Evolutionary conservation across 495 filamentous ascomycete genomes (phyloP).

Genomic region (Mycothermus thermophilus): DNA sequence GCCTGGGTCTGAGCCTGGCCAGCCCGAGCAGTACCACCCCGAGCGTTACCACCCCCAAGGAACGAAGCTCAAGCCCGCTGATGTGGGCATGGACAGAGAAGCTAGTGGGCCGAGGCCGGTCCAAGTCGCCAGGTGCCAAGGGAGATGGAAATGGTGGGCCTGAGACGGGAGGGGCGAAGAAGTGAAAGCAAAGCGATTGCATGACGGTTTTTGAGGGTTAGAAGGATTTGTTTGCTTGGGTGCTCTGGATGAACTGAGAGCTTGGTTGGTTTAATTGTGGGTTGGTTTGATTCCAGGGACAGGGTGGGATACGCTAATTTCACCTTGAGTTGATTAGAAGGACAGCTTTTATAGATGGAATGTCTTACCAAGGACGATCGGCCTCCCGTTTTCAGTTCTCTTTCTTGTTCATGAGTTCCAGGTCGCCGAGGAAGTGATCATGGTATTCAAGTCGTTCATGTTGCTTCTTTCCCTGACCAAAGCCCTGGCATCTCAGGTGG

Average conservation of each 20-base stretch:
- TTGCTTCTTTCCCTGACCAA: no score
- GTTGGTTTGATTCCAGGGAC: no score
- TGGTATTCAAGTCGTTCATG: no score
- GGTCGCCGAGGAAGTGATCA: no score
- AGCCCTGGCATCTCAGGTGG: no score
- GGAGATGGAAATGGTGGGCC: neutral
- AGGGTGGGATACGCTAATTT: neutral
- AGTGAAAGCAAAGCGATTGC: neutral
- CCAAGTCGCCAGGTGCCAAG: slow-evolving; percentile 2
- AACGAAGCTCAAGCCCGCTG: slow-evolving; percentile 8
- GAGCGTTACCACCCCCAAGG: no score
- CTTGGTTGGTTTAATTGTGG: neutral
- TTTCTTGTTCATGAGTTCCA: neutral
- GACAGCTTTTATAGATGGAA: no score
- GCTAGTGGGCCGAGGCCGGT: slow-evolving; percentile 28
- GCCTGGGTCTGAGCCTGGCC: no score
- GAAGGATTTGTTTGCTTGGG: neutral
- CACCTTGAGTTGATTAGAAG: neutral
- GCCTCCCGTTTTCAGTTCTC: no score
- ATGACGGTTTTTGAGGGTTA: neutral
- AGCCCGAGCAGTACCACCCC: no score
- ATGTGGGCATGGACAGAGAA: slow-evolving; percentile 45
- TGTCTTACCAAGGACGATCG: no score
- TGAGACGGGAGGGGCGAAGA: neutral
- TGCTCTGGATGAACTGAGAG: neutral